Conservation (phyloP, 78 protist species). For the slime mould (Dictyostelium discoideum) region DNA sequence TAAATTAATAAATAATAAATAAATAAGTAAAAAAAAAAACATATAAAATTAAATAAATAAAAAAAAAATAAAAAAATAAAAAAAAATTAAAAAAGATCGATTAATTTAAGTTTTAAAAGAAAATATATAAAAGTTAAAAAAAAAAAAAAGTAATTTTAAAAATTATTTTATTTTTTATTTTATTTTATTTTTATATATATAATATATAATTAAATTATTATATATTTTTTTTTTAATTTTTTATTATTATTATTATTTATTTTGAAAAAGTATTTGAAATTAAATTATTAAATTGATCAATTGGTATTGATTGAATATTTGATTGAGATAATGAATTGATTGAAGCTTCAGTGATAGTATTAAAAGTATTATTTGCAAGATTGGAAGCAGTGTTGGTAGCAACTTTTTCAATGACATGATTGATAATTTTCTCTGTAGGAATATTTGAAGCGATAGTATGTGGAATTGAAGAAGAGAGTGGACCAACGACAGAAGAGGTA, state of each 20-base stretch:
- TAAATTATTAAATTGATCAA: background rate
- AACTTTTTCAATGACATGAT: background rate
- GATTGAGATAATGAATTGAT: background rate
- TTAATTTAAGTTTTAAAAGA: background rate
- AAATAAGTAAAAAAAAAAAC: background rate
- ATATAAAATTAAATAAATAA: background rate
- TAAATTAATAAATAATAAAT: background rate
- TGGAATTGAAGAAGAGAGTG: background rate
- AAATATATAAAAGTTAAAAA: background rate
- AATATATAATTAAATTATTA: background rate
- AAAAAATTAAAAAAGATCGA: background rate
- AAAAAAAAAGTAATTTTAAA: background rate
- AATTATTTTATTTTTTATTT: background rate
- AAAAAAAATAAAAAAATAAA: background rate
- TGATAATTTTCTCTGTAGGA: background rate
- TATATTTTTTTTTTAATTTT: background rate
- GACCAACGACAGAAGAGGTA: background rate
- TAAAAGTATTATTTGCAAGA: background rate
- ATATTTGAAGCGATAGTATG: background rate
- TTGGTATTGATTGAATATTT: slow-evolving; percentile 8
- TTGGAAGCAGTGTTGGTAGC: background rate
- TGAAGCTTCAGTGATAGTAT: background rate
- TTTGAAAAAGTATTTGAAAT: slow-evolving; percentile 3
- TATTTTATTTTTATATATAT: background rate
- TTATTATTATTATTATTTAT: background rate